phyloP scores from a whole-genome alignment of 495 filamentous ascomycete species.

The Annulohypoxylon bovei region DNA sequence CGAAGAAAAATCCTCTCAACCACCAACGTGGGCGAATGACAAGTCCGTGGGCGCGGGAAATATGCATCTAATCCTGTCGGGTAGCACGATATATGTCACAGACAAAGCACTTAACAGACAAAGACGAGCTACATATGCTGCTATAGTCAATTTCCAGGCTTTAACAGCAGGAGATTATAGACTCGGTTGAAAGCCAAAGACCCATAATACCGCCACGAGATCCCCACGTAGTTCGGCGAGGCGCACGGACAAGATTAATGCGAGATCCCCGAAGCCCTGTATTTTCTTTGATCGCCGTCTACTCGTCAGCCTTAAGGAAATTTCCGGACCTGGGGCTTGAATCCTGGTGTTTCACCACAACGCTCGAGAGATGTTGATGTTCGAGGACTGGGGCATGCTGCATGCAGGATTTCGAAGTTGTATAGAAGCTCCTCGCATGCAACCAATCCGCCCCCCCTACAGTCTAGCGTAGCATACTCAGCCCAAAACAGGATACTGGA shows the following conservation, averaged over 20 bases:
- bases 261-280: slow-evolving; percentile 36
- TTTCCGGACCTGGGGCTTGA: slow-evolving; percentile 10
- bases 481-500: slow-evolving; percentile 15
- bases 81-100: not conserved
- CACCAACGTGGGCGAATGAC: not conserved
- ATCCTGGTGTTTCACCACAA: slow-evolving; percentile 32
- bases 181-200: slow-evolving; percentile 21
- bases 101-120: not conserved
- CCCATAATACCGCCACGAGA: slow-evolving; percentile 25
- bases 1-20: not conserved
- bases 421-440: slow-evolving; percentile 32
- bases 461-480: slow-evolving; percentile 20
- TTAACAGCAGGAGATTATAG: not conserved
- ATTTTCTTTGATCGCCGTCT: slow-evolving; percentile 31
- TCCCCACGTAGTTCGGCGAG: slow-evolving; percentile 38
- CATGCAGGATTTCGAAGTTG: slow-evolving; percentile 33
- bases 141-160: slow-evolving; percentile 1
- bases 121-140: no score
- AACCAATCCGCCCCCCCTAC: slow-evolving; percentile 14
- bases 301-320: slow-evolving; percentile 31
- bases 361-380: slow-evolving; percentile 39
- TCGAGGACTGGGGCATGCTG: slow-evolving; percentile 12
- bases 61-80: not conserved
- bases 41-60: not conserved
- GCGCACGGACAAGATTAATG: slow-evolving; percentile 37